A percentile compares a stretch with the other conserved stretches of the same genome.
These are phyloP conservation scores for Scleromitrula shiraiana DNA, from an alignment of 2,329 filamentous ascomycete species.

Conservation along the genomic window DNA sequence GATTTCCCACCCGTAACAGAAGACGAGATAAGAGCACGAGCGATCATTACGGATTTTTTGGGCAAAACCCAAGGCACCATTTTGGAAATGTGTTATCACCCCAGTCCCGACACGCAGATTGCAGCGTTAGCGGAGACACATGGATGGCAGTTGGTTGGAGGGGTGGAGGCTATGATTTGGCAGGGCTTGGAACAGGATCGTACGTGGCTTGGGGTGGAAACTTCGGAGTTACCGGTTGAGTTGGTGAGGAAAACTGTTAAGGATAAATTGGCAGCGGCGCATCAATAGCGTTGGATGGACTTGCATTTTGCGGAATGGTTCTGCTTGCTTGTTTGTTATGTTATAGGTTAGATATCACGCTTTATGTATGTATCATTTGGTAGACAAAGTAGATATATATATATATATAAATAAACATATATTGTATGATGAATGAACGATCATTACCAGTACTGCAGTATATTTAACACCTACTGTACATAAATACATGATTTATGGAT, in stretches of 20 bases:
- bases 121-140: conserved; percentile 12
- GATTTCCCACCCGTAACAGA: conserved; percentile 62
- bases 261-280: conserved; percentile 11
- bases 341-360: too few species aligned
- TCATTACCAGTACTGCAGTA: too few species aligned
- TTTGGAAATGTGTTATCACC: conserved; percentile 29
- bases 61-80: conserved; percentile 27
- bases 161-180: conserved; percentile 27
- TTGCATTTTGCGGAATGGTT: too few species aligned
- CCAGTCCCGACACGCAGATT: conserved; percentile 23
- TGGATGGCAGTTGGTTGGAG: conserved; percentile 24
- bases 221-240: conserved; percentile 47
- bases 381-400: too few species aligned
- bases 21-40: conserved; percentile 52
- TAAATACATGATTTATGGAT: not conserved
- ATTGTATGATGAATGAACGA: too few species aligned
- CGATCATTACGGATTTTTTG: conserved; percentile 32
- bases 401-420: too few species aligned
- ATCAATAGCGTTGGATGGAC: not conserved
- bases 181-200: conserved; percentile 27
- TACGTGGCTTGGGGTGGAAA: conserved; percentile 47
- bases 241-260: conserved; percentile 47
- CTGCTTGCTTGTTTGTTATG: too few species aligned
- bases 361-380: too few species aligned
- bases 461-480: not conserved